Base-by-base conservation (phyloP, 2,329 filamentous ascomycete genomes). In the Fonsecaea monophora region DNA sequence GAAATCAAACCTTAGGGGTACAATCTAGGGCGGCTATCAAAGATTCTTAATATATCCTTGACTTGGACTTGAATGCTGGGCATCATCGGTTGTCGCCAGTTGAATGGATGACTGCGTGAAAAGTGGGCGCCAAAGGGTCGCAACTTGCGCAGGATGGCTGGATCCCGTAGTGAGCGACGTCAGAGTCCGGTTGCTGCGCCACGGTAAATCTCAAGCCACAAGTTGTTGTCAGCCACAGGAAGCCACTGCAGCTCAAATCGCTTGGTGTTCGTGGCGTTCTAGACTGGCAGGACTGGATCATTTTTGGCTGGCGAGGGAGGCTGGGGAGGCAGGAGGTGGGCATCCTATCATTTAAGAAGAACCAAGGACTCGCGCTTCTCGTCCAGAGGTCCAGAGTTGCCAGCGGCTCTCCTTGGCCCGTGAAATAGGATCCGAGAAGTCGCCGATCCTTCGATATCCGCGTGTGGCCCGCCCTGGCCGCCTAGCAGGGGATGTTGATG, bases 11-110 rank as follows among this genome's bases (percentile, higher is more conserved):
- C 37, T 61, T 48, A 40, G 35, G 35, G 21, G 25, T 21, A 15
- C 34, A 10, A 56, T n/a, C 8, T 8, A 48, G 50, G 60, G 60
- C 60, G 60, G 60, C 53, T 62, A 62, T 53, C 53, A 50, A 35
- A 56, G 60, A 42, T 62, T 61, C 59, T 40, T 61, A 61, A 54
- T 61, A 61, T 61, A 61, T 54, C 53, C 59, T 54, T 61, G 45
- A 42, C 45, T 50, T 50, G 45, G 45, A 53, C 48, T 37, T 54
- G 45, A 53, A 42, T 38, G 48, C 59, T 61, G 59, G 59, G 59
- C 59, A 61, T 54, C 48, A 54, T 61, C 45, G 32, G 25, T 50
- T 32, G 35, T 61, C 48, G 59, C 59, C 59, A 61, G 53, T 54
- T 61, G 59, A 53, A 61, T 61, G 59, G 59, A 61, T 54, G 45